Evolutionary conservation across 352 stramenopile species (phyloP).

Genomic region (Thalassiosira hispida): DNA sequence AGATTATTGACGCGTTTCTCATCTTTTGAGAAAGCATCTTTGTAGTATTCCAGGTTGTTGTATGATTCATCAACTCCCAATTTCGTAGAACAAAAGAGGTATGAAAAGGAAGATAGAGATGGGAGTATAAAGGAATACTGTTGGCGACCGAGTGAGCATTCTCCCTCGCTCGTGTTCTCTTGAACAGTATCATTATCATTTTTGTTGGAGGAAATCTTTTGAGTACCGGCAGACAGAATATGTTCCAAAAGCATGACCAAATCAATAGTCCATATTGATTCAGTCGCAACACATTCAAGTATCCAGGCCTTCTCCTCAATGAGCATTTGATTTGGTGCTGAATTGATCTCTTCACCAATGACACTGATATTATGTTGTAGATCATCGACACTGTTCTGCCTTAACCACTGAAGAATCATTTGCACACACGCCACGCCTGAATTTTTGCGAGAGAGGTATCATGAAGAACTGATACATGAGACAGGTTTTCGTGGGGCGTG

Average conservation of each 20-base stretch:
- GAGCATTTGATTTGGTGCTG: slow-evolving; percentile 5
- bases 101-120: slow-evolving; percentile 18
- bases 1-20: slow-evolving; percentile 54
- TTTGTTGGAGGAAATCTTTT: not conserved
- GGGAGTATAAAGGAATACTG: not conserved
- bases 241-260: slow-evolving; percentile 64
- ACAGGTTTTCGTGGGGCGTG: too few relatives aligned
- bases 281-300: slow-evolving; percentile 48
- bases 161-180: slow-evolving; percentile 6
- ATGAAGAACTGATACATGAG: not conserved
- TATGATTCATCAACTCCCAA: slow-evolving; percentile 69
- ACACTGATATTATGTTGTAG: not conserved
- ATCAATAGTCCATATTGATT: slow-evolving; percentile 84
- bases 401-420: slow-evolving; percentile 67
- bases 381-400: slow-evolving; percentile 4
- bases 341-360: not conserved
- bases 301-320: slow-evolving; percentile 42
- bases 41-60: slow-evolving; percentile 70
- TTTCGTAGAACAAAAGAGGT: slow-evolving; percentile 72
- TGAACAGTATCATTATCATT: not conserved
- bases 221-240: slow-evolving; percentile 10
- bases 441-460: not conserved
- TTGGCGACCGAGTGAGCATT: slow-evolving; percentile 1
- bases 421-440: slow-evolving; percentile 68
- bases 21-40: slow-evolving; percentile 69